phyloP scores from a whole-genome alignment of 805 yeast genomes.

The Zygoascus biomembranicola region DNA sequence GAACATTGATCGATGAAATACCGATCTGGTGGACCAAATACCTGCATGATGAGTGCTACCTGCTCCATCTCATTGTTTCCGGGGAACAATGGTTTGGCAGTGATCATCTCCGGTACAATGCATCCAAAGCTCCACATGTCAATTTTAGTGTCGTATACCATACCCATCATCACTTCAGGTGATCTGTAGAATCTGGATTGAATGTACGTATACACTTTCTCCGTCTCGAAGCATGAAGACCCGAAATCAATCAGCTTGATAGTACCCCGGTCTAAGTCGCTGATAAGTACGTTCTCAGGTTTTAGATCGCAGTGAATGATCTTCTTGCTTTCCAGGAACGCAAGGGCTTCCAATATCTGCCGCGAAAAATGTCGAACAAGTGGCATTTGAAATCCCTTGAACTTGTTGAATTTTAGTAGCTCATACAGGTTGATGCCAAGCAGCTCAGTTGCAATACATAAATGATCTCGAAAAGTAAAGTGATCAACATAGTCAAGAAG shows the following conservation, averaged over 20 bases:
- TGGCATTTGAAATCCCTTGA: slow-evolving; percentile 27
- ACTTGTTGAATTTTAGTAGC: slow-evolving; percentile 31
- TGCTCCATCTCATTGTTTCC: slow-evolving; percentile 87
- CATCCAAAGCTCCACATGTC: slow-evolving; percentile 99
- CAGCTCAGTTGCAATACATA: slow-evolving; percentile 72
- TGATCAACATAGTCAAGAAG: slow-evolving; percentile 56
- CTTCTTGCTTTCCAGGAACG: slow-evolving; percentile 45
- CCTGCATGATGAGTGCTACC: slow-evolving; percentile 79
- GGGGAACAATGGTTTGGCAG: slow-evolving; percentile 92
- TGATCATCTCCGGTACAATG: slow-evolving; percentile 86
- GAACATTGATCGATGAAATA: slow-evolving; percentile 26
- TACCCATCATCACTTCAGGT: slow-evolving; percentile 91
- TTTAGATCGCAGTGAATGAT: slow-evolving; percentile 81
- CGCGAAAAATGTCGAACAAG: slow-evolving; percentile 36
- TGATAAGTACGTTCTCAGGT: slow-evolving; percentile 72
- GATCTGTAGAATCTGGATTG: slow-evolving; percentile 95
- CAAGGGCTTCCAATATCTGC: slow-evolving; percentile 52
- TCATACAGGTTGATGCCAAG: slow-evolving; percentile 62
- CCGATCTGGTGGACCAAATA: slow-evolving; percentile 80
- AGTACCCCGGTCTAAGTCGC: slow-evolving; percentile 34
- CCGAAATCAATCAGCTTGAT: slow-evolving; percentile 81
- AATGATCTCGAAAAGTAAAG: slow-evolving; percentile 72
- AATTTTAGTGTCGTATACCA: slow-evolving; percentile 79
- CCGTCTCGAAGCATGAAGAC: slow-evolving; percentile 41
- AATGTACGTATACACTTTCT: slow-evolving; percentile 89